Percentiles rank a stretch among this genome's conserved stretches.
Evolutionary conservation across 352 stramenopile genomes (phyloP).

Genomic region (Pythium periplocum): DNA sequence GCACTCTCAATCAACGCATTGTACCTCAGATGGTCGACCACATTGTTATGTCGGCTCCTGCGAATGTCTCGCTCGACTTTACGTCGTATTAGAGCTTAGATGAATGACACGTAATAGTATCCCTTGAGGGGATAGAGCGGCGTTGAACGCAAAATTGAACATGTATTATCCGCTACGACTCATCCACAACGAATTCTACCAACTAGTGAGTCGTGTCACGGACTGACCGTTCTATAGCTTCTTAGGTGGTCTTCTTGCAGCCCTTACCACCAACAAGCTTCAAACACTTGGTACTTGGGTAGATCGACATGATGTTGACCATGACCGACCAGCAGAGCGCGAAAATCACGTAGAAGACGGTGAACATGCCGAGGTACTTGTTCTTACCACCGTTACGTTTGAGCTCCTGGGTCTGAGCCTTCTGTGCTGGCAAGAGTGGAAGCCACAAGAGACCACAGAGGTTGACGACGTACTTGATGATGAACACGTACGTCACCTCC

Average conservation of each 20-base stretch:
- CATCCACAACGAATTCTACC: too few species aligned
- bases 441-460: slow-evolving; percentile 13
- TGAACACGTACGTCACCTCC: slow-evolving; percentile 15
- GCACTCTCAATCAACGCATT: slow-evolving; percentile 74
- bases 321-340: slow-evolving; percentile 11
- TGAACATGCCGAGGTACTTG: slow-evolving; percentile 3
- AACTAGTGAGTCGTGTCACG: too few species aligned
- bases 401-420: slow-evolving; percentile 13
- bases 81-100: slow-evolving; percentile 24
- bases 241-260: neutral
- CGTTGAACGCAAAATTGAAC: too few species aligned
- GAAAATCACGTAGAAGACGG: slow-evolving; percentile 6
- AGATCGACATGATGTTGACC: slow-evolving; percentile 18
- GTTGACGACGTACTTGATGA: slow-evolving; percentile 17
- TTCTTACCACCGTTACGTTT: slow-evolving; percentile 2
- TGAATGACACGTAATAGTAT: too few species aligned
- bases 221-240: too few species aligned
- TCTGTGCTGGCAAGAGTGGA: slow-evolving; percentile 16
- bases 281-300: slow-evolving; percentile 7
- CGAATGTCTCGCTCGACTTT: slow-evolving; percentile 46
- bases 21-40: slow-evolving; percentile 61
- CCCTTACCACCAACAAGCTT: slow-evolving; percentile 7
- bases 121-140: too few species aligned
- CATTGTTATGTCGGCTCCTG: slow-evolving; percentile 37
- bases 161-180: too few species aligned